Base-by-base conservation (phyloP, 768 basidiomycete species). In the Arthromyces matolae region DNA sequence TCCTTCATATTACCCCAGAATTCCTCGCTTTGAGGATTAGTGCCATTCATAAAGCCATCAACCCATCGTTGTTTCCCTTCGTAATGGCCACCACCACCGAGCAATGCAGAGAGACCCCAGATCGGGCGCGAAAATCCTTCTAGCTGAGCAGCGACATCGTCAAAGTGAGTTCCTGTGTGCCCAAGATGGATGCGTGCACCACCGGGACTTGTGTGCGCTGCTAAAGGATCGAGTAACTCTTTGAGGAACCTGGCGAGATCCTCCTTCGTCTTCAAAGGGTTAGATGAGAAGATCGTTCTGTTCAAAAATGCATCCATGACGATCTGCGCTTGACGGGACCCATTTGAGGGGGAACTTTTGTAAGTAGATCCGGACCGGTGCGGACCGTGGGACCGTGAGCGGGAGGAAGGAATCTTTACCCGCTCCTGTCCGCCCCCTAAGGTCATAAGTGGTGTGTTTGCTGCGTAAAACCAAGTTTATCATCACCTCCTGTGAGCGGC, bases 1-100 rank as follows among this genome's bases (percentile, higher is more conserved):
- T 84, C 78, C 47, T 78, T 73, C 73, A 86, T 86, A 49, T 77
- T 65, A 3, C 86, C 86, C 86, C 86, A 90, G 63, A 84, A 88
- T 66, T 89, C 87, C 3, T 74, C 71, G 43, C 75, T 73, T 4
- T 70, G 62, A 0, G 84, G 83, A 60, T 90, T 72, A n/a, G 83
- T 85, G 1, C 86, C 86, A 53, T 72, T 80, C 22, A 72, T 72
- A 53, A 89, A 78, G 3, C 87, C 87, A 42, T 72, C 63, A 4
- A 81, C 64, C 86, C 86, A 89, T 35, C 84, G 66, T 39, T 78
- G 68, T 4, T 71, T 70, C 0, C 84, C 84, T 19, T 67, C 64
- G 58, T 85, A 86, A 7, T 69, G 63, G 4, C 76, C 79, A 9
- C 85, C 86, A 0, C 86, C 86, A 3, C 76, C 78, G 4, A 87